Base-by-base conservation (phyloP, 768 basidiomycete species). In the Suillus subaureus region DNA sequence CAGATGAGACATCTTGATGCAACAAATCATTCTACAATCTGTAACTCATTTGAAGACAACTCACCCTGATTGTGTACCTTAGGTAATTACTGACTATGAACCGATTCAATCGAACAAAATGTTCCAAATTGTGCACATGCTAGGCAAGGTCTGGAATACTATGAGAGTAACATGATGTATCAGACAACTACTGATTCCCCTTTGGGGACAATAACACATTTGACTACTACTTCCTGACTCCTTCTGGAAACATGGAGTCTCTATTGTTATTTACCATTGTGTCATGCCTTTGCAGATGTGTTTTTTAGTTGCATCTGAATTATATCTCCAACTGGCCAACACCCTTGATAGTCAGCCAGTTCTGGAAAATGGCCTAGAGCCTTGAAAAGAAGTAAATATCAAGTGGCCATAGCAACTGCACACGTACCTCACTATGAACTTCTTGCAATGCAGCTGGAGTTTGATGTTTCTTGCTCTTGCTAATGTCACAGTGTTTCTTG, bases 281-380 rank as follows among this genome's bases (percentile, higher is more conserved):
- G 23, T 49, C 13, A 12, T 1, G 13, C 23, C 47, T 49, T 49
- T 0, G 23, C 47, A 49, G 47, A 26, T 6, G 23, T 49, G 4
- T 49, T 23, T 26, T 66, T 66, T 13, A 63, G 47, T 4, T 26
- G 54, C 12, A 66, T 43, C 21, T 57, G 52, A 16, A 66, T 63
- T 3, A 66, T 18, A 47, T 63, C 43, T 2, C 23, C 5, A 2
- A 66, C 12, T 11, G 62, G 62, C 55, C 62, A 66, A 23, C 33
- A 42, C 15, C 43, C 23, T 5, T 64, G 21, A 23, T 57, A 66
- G 12, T 42, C 40, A 6, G 55, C 12, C 2, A 64, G 57, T 7
- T 45, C 18, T 1, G 40, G 26, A 37, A 54, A 64, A 42, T 0
- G 11, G 11, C 0, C 5, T 0, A 47, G n/a, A 49, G 47, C 47